Conservation (phyloP, 345 rosid genomes). For the Ceriops zippeliana region DNA sequence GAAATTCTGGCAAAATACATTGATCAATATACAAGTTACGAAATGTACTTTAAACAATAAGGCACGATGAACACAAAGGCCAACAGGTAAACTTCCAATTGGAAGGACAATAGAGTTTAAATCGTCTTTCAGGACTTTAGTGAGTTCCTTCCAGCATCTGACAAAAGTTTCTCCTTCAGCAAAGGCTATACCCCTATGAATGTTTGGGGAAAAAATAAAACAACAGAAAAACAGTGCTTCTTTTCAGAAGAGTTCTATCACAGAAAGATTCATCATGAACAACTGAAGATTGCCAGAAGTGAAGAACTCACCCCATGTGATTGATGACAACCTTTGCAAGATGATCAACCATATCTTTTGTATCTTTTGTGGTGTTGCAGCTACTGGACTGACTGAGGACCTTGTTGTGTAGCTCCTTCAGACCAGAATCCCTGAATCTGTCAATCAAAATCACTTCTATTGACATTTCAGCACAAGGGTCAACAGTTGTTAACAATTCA, state of each 20-base stretch:
- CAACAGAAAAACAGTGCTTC: background rate
- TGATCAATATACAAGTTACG: background rate
- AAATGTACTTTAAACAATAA: slow-evolving; percentile 26
- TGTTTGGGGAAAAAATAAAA: background rate
- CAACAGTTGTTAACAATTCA: slow-evolving; percentile 17
- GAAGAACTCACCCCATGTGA: slow-evolving; percentile 25
- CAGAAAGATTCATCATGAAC: background rate
- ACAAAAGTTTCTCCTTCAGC: slow-evolving; percentile 17
- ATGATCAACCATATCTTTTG: slow-evolving; percentile 13
- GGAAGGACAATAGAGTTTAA: slow-evolving; percentile 24
- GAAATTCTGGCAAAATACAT: background rate
- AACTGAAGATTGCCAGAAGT: background rate
- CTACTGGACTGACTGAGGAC: slow-evolving; percentile 15
- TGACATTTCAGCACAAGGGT: slow-evolving; percentile 16
- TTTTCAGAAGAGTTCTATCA: background rate
- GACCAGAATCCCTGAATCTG: slow-evolving; percentile 20
- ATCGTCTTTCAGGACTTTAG: slow-evolving; percentile 10
- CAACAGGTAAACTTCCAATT: slow-evolving; percentile 27
- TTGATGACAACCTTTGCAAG: slow-evolving; percentile 23
- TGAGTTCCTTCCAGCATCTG: slow-evolving; percentile 19
- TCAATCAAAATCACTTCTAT: slow-evolving; percentile 22
- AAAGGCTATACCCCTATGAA: slow-evolving; percentile 14
- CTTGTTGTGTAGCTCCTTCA: slow-evolving; percentile 15
- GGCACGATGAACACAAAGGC: slow-evolving; percentile 31
- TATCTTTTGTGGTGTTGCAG: slow-evolving; percentile 11